Base-by-base conservation (phyloP, 352 stramenopile genomes). In the Pythium grandisporangium region DNA sequence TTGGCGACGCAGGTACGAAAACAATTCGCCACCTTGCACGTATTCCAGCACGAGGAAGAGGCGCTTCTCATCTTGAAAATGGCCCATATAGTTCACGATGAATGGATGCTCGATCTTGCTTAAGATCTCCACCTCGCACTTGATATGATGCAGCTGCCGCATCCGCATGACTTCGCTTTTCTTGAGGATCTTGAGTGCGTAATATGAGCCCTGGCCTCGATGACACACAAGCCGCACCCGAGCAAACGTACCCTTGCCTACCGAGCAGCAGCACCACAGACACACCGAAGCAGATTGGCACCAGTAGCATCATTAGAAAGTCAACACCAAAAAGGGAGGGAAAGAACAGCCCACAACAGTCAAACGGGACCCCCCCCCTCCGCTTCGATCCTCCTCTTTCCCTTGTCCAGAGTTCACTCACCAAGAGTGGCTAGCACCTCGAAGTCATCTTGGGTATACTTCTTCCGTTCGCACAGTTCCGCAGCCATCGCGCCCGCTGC, bases 1-100 rank as follows among this genome's bases (percentile, higher is more conserved):
- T 54, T 88, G 75, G 5, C 82, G 72, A 32, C 82, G 60, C 45
- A 97, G 56, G 57, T 96, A 93, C 37, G 85, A 95, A 44, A 96
- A 97, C 2, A 97, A 57, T 51, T 97, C 90, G 22, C 90, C 90
- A 17, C 90, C 90, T 38, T 91, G 79, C 14, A 97, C 85, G 48
- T 93, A 96, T 37, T 97, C 89, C 17, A 97, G 70, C 25, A 97
- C 67, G 21, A 97, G 49, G 55, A 94, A 97, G 0, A 97, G 59
- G 11, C 67, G 66, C 17, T 74, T 74, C 26, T 93, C 84, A 61
- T 97, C 86, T 62, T 96, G 85, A 55, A 96, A 96, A 37, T 89
- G 69, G 13, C 67, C 65, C 14, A 84, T 25, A 37, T 93, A 84
- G 49, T 87, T 92, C 20, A 96, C 79, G 40, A 97, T 93, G 51